A percentile compares a stretch with the other conserved stretches of the same genome.
phyloP scores from a whole-genome alignment of 1,139 yeast genomes.

The Protomyces arabidopsidicola region DNA sequence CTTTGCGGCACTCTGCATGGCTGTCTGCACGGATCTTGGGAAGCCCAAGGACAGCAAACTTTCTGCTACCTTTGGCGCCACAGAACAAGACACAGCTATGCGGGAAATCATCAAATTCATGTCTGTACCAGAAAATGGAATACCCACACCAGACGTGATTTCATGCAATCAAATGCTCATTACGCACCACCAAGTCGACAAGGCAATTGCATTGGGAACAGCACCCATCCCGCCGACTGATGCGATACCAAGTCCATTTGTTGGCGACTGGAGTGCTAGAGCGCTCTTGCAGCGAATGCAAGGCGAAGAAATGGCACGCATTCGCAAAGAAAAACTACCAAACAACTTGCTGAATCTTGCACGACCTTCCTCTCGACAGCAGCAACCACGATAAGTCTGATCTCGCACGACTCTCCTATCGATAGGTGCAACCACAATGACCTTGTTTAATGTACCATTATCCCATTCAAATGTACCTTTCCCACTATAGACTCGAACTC shows the following conservation, averaged over 20 bases:
- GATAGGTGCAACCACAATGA: neutral
- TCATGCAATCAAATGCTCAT: neutral
- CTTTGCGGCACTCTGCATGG: slow-evolving; percentile 58
- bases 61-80: neutral
- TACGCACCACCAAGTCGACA: neutral
- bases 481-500: too few relatives aligned
- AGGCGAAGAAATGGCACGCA: neutral
- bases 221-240: neutral
- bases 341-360: neutral
- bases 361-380: neutral
- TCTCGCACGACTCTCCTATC: neutral
- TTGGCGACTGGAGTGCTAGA: neutral
- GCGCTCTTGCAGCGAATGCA: neutral
- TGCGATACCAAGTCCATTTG: neutral
- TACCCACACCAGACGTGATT: neutral
- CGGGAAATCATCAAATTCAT: neutral
- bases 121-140: neutral
- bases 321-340: neutral
- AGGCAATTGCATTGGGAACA: neutral
- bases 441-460: too few relatives aligned
- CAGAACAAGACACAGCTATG: neutral
- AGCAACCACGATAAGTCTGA: neutral
- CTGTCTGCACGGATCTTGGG: neutral
- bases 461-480: too few relatives aligned
- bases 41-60: neutral